Conservation (phyloP, 768 basidiomycete genomes). For the Boletus edulis region DNA sequence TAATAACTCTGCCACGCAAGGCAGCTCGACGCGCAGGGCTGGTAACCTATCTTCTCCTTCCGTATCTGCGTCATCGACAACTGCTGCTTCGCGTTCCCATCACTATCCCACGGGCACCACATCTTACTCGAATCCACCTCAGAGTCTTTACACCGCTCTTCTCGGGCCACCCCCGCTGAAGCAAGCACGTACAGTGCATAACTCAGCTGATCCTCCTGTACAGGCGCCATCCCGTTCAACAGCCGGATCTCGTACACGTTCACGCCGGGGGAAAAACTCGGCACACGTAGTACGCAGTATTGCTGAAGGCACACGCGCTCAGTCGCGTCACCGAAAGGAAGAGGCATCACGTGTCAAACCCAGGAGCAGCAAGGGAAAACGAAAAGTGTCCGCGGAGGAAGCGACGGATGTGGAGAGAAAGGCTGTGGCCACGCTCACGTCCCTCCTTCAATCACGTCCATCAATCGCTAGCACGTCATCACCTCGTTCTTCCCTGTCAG, state of each 20-base stretch:
- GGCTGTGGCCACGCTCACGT: constrained; percentile 78
- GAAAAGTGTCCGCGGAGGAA: constrained; percentile 37
- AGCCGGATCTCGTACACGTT: constrained; percentile 31
- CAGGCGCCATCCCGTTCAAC: constrained; percentile 41
- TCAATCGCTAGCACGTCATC: constrained; percentile 62
- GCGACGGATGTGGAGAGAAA: constrained; percentile 68
- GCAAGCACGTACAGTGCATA: constrained; percentile 77
- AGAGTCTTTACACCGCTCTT: constrained; percentile 71
- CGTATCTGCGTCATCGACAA: constrained; percentile 24
- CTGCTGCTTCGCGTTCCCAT: constrained; percentile 40
- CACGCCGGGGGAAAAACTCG: constrained; percentile 13
- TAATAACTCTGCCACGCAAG: constrained; percentile 51
- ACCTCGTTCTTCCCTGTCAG: constrained; percentile 67
- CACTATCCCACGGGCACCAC: constrained; percentile 39
- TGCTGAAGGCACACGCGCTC: constrained; percentile 46
- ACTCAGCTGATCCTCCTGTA: constrained; percentile 66
- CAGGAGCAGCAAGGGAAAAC: constrained; percentile 49
- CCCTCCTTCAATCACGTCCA: constrained; percentile 63
- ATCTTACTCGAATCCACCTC: constrained; percentile 41
- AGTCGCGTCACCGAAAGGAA: constrained; percentile 42
- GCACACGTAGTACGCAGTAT: constrained; percentile 38
- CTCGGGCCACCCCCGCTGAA: constrained; percentile 75
- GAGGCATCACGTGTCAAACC: constrained; percentile 36
- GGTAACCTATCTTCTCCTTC: constrained; percentile 44
- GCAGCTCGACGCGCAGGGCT: constrained; percentile 36